phyloP scores from a whole-genome alignment of 345 rosid species.

The Dipteronia sinensis region DNA sequence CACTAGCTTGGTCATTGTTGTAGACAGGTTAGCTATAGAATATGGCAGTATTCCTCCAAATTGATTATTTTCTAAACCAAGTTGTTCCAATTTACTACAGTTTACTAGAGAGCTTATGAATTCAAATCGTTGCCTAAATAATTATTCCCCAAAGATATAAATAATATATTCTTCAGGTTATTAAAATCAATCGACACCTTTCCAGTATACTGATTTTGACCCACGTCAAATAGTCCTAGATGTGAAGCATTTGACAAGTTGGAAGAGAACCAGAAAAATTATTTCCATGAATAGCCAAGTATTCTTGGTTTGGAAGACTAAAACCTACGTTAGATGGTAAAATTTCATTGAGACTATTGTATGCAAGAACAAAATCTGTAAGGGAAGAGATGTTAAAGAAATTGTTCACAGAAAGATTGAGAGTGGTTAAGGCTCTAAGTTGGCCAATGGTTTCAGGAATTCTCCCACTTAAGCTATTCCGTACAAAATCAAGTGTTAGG shows the following conservation, averaged over 20 bases:
- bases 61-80: background rate
- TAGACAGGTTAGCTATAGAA: constrained; percentile 19
- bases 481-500: background rate
- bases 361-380: background rate
- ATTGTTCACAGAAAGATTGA: constrained; percentile 6
- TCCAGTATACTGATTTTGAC: background rate
- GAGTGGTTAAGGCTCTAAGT: background rate
- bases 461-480: constrained; percentile 16
- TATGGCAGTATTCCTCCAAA: constrained; percentile 7
- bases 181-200: background rate
- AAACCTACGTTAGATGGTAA: constrained; percentile 21
- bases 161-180: background rate
- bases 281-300: background rate
- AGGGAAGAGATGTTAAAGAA: constrained; percentile 23
- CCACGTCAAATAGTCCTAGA: background rate
- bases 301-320: constrained; percentile 20
- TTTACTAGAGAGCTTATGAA: background rate
- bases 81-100: background rate
- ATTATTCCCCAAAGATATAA: background rate
- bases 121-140: background rate
- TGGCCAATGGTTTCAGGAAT: constrained; percentile 21
- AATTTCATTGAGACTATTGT: constrained; percentile 2
- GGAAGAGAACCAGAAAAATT: constrained; percentile 8
- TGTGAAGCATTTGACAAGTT: constrained; percentile 9
- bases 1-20: background rate